phyloP scores from a whole-genome alignment of 2,329 filamentous ascomycete species.

The Xylariaceae sp. region DNA sequence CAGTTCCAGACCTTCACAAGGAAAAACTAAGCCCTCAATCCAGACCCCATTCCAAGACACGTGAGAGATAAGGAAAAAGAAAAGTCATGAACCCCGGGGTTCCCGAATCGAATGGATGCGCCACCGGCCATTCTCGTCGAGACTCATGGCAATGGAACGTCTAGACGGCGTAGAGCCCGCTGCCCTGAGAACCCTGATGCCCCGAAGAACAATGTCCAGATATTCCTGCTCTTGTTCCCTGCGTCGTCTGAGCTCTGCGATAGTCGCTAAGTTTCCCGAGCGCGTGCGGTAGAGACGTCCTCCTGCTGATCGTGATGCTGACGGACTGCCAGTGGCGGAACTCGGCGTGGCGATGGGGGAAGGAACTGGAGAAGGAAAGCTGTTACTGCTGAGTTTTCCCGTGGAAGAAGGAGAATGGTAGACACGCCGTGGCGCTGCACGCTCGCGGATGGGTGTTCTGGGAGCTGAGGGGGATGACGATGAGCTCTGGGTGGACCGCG shows the following conservation, averaged over 20 bases:
- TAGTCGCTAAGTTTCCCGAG: slow-evolving; percentile 27
- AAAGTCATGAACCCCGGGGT: slow-evolving; percentile 12
- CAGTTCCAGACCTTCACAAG: not conserved
- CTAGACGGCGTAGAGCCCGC: not conserved
- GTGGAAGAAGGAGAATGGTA: slow-evolving; percentile 4
- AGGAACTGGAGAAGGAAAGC: slow-evolving; percentile 5
- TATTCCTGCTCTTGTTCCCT: slow-evolving; percentile 31
- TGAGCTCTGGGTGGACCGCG: not conserved
- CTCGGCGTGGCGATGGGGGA: not conserved
- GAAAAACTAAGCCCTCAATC: not conserved
- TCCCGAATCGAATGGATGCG: slow-evolving; percentile 31
- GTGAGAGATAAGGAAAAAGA: not conserved
- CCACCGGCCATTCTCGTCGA: slow-evolving; percentile 39
- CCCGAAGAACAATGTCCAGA: slow-evolving; percentile 35
- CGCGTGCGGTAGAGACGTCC: slow-evolving; percentile 26
- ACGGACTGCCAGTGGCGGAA: not conserved
- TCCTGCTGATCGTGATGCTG: slow-evolving; percentile 5
- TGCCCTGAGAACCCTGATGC: slow-evolving; percentile 30
- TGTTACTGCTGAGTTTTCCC: slow-evolving; percentile 3
- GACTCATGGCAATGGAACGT: slow-evolving; percentile 32
- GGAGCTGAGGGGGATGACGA: slow-evolving; percentile 1
- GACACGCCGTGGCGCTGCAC: not conserved
- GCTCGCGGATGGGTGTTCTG: slow-evolving; percentile 2
- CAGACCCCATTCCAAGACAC: too few species aligned
- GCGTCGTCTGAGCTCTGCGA: slow-evolving; percentile 23